Evolutionary conservation across 441 rosid species (phyloP), one percentile per base, ranked within the genome.

Genomic region (Metrosideros polymorpha): DNA sequence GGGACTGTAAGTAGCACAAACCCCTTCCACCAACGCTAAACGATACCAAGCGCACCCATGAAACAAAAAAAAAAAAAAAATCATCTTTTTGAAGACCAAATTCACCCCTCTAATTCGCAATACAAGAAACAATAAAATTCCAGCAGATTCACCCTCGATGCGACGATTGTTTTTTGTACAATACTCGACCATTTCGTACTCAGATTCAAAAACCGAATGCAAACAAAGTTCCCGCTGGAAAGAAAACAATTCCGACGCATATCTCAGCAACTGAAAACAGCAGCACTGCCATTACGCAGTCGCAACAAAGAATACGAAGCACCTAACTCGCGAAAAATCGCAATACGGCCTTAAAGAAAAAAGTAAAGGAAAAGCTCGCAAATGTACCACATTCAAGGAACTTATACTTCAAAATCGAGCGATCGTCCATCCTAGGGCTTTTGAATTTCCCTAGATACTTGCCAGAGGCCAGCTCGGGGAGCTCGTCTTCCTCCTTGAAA

Each of bases 401-500:
- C 63, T 89, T 88, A 89, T 87, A 88, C 91, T 92, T 93, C 86
- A 91, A 75, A 89, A 82, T 86, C 82, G 91, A 86, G 87, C 92
- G 82, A 90, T 89, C 87, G 84, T 89, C 93, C 30, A 76, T 82
- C 85, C 90, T 94, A 94, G 98, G 97, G 96, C 90, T 93, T 91
- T 92, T 85, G 49, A 91, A 91, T 88, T 94, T 94, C 88, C 86
- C 86, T 54, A 88, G 82, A 61, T 90, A 82, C 87, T 93, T 92
- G 50, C 88, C 92, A 56, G 93, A 89, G 59, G 89, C 85, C 27
- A 86, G 82, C 86, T 97, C 97, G 51, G 90, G 66, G 83, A 91
- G 89, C 93, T 94, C 94, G 89, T 94, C 98, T 82, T 93, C 98
- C 88, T 93, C 95, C 13, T 89, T 92, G 93, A 94, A 95, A 87